These are phyloP conservation scores for Coniochaeta sp. DNA, from an alignment of 2,329 filamentous ascomycete genomes.

Conservation along the genomic window DNA sequence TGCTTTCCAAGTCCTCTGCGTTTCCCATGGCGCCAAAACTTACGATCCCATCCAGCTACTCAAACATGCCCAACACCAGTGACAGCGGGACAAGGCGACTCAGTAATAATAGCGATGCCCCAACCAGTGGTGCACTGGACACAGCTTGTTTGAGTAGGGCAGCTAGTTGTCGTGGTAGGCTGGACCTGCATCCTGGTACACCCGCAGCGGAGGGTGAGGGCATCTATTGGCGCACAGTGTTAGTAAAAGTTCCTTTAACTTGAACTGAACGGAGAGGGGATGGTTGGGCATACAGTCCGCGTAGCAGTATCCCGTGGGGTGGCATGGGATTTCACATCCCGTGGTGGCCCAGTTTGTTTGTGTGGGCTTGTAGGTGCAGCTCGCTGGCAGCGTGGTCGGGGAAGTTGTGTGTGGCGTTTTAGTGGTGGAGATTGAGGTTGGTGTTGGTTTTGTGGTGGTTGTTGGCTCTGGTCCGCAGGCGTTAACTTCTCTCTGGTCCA, in stretches of 20 bases:
- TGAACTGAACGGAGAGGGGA: neutral
- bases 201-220: slow-evolving; percentile 1
- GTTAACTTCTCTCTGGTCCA: neutral
- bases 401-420: neutral
- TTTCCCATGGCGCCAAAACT: too few relatives aligned
- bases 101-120: slow-evolving; percentile 4
- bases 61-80: neutral
- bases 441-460: neutral
- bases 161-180: neutral
- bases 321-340: slow-evolving; percentile 1
- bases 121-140: slow-evolving; percentile 5
- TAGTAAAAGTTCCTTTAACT: neutral
- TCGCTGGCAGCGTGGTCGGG: neutral
- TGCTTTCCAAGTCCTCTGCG: too few relatives aligned
- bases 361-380: neutral
- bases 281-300: neutral
- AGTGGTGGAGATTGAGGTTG: neutral
- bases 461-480: neutral
- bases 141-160: neutral
- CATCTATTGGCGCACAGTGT: neutral
- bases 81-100: neutral
- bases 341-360: neutral
- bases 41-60: too few relatives aligned
- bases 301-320: neutral
- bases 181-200: slow-evolving; percentile 1